Evolutionary conservation across 2,329 filamentous ascomycete species (phyloP).

Genomic region (Exserohilum turcica): DNA sequence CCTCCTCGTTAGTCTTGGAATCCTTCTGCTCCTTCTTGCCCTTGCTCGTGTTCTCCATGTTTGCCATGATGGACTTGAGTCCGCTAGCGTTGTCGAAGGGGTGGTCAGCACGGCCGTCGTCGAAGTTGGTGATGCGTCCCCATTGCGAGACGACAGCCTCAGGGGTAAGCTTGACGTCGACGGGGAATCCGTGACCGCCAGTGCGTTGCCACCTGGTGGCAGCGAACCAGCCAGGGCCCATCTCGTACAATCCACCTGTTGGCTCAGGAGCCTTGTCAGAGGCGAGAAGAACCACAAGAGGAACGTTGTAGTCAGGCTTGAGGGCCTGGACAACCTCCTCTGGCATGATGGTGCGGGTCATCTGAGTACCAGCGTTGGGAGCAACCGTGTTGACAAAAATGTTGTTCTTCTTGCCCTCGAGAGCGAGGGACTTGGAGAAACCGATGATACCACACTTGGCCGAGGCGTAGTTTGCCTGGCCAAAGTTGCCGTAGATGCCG

Average conservation of each 20-base stretch:
- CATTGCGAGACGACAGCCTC: slow-evolving; percentile 73
- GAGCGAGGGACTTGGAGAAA: slow-evolving; percentile 88
- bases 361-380: slow-evolving; percentile 92
- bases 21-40: slow-evolving; percentile 52
- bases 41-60: slow-evolving; percentile 76
- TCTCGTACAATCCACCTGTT: slow-evolving; percentile 90
- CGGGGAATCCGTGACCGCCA: slow-evolving; percentile 87
- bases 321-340: slow-evolving; percentile 98
- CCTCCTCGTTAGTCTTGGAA: slow-evolving; percentile 63
- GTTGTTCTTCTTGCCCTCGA: slow-evolving; percentile 96
- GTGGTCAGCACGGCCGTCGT: slow-evolving; percentile 84
- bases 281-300: slow-evolving; percentile 84
- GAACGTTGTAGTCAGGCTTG: slow-evolving; percentile 98
- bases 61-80: slow-evolving; percentile 79
- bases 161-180: slow-evolving; percentile 76
- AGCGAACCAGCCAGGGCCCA: slow-evolving; percentile 91
- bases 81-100: slow-evolving; percentile 79
- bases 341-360: slow-evolving; percentile 92
- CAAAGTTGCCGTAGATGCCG: slow-evolving; percentile 99
- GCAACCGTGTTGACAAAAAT: slow-evolving; percentile 98
- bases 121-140: slow-evolving; percentile 80
- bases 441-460: slow-evolving; percentile 78
- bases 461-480: slow-evolving; percentile 95
- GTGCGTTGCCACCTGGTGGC: slow-evolving; percentile 93
- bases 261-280: slow-evolving; percentile 84